These are phyloP conservation scores for Kluyveromyces dobzhanskii DNA, from an alignment of 805 yeast species.

Conservation along the genomic window DNA sequence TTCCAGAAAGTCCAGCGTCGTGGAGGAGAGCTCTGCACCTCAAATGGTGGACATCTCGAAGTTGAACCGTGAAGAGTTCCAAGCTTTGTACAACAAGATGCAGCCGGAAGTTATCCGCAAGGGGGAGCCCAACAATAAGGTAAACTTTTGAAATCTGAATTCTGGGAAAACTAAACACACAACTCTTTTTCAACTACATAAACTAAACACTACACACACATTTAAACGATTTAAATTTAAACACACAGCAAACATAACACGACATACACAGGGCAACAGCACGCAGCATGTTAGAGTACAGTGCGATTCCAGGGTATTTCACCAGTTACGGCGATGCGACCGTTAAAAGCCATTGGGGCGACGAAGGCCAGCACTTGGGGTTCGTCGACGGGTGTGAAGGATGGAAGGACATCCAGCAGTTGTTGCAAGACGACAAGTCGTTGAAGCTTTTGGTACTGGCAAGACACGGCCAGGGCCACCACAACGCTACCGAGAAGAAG, in stretches of 20 bases:
- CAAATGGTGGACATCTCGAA: conserved; percentile 12
- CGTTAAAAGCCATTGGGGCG: conserved; percentile 12
- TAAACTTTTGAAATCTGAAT: conserved; percentile 12
- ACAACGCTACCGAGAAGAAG: conserved; percentile 45
- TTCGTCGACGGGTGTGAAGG: conserved; percentile 12
- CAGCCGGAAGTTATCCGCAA: conserved; percentile 6
- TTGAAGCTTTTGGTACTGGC: conserved; percentile 44
- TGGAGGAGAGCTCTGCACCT: conserved; percentile 4
- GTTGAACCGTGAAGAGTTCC: conserved; percentile 13
- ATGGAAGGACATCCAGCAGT: conserved; percentile 10
- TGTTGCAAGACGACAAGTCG: conserved; percentile 17
- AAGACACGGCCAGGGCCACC: conserved; percentile 67
- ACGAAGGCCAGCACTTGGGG: conserved; percentile 12
- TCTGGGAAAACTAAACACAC: too few relatives aligned
- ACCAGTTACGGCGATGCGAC: conserved; percentile 11
- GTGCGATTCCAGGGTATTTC: conserved; percentile 22
- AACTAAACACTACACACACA: too few relatives aligned
- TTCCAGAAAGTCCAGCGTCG: conserved; percentile 3
- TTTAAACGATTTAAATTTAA: too few relatives aligned
- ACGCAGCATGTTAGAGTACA: conserved; percentile 2
- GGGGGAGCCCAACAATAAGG: conserved; percentile 17
- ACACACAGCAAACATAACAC: neutral
- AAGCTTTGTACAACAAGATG: conserved; percentile 8
- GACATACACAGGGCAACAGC: neutral
- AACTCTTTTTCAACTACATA: too few relatives aligned